Evolutionary conservation across 768 basidiomycete genomes (phyloP).

Genomic region (Austroboletus eburneus): DNA sequence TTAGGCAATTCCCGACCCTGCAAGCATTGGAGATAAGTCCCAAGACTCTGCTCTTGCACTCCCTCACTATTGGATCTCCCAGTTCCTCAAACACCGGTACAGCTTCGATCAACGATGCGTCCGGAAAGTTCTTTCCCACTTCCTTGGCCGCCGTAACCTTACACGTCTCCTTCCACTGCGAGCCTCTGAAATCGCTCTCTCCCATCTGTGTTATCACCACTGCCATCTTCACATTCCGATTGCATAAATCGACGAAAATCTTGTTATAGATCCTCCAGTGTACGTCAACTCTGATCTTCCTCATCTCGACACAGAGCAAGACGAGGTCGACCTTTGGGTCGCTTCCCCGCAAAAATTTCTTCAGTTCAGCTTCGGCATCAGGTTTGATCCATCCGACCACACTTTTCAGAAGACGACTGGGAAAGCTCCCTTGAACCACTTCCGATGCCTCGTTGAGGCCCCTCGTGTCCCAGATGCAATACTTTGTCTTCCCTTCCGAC

Average conservation of each 20-base stretch:
- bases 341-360: constrained; percentile 9
- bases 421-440: neutral
- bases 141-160: neutral
- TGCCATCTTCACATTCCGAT: constrained; percentile 8
- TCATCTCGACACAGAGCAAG: constrained; percentile 19
- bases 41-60: constrained; percentile 21
- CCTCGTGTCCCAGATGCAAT: constrained; percentile 24
- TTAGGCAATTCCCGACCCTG: neutral
- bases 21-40: constrained; percentile 13
- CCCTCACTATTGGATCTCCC: constrained; percentile 11
- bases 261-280: constrained; percentile 21
- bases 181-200: constrained; percentile 3
- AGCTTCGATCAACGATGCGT: constrained; percentile 12
- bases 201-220: constrained; percentile 16
- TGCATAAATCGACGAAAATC: constrained; percentile 15
- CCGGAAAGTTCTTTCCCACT: constrained; percentile 12
- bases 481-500: constrained; percentile 2
- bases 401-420: constrained; percentile 1
- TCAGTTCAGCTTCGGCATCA: constrained; percentile 18
- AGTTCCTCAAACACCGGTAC: constrained; percentile 13
- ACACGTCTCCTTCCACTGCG: constrained; percentile 18
- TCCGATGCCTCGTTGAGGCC: constrained; percentile 21
- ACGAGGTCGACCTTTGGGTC: constrained; percentile 17
- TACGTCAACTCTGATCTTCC: constrained; percentile 11
- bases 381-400: constrained; percentile 2